These are phyloP conservation scores for Candida chilensis DNA, from an alignment of 805 yeast species.

Conservation along the genomic window DNA sequence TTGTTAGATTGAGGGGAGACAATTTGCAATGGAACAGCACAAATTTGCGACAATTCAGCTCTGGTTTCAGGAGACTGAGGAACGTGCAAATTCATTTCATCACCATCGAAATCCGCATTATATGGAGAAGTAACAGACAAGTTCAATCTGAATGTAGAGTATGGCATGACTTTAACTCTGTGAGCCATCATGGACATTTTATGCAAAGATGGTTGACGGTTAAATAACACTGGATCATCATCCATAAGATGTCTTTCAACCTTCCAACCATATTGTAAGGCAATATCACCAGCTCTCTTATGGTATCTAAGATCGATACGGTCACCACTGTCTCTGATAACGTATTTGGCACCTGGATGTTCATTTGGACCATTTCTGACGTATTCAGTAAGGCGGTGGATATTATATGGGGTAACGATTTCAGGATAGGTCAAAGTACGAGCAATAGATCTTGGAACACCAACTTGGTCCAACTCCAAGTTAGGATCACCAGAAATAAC, in stretches of 20 bases:
- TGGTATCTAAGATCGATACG: slow-evolving; percentile 96
- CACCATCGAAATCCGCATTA: slow-evolving; percentile 99
- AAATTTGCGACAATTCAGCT: slow-evolving; percentile 89
- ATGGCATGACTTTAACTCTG: slow-evolving; percentile 97
- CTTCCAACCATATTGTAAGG: slow-evolving; percentile 97
- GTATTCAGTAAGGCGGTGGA: slow-evolving; percentile 83
- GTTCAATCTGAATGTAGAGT: slow-evolving; percentile 93
- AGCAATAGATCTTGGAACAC: slow-evolving; percentile 96
- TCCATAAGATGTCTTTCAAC: slow-evolving; percentile 98
- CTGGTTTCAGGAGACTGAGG: slow-evolving; percentile 98
- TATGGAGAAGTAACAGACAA: slow-evolving; percentile 98
- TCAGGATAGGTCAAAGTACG: slow-evolving; percentile 94
- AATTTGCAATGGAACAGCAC: slow-evolving; percentile 96
- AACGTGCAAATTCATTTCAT: slow-evolving; percentile 98
- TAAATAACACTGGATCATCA: slow-evolving; percentile 93
- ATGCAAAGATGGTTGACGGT: slow-evolving; percentile 98
- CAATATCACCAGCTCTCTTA: slow-evolving; percentile 97
- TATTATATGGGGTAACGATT: slow-evolving; percentile 94
- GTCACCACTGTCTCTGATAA: slow-evolving; percentile 97
- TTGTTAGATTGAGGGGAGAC: slow-evolving; percentile 97
- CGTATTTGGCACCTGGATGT: slow-evolving; percentile 99
- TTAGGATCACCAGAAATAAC: slow-evolving; percentile 99
- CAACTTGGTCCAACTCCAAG: slow-evolving; percentile 94
- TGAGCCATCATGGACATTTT: slow-evolving; percentile 99
- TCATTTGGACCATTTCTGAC: slow-evolving; percentile 98